Base-by-base conservation (phyloP, 306 rosid genomes). In the Ceratonia siliqua region DNA sequence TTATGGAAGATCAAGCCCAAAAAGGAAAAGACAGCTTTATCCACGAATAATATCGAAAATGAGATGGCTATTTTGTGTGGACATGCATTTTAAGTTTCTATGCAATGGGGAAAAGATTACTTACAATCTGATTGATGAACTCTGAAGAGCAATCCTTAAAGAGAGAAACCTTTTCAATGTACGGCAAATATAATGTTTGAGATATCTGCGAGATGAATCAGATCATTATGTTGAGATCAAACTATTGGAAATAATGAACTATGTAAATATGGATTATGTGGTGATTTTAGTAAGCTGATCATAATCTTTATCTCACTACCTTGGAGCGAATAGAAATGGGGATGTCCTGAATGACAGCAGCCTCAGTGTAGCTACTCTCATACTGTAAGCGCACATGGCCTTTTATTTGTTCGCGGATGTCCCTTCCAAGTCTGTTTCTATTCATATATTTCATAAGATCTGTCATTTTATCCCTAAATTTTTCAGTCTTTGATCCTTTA, bases 401-500 rank as follows among this genome's bases (percentile, higher is more conserved):
- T 80, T 92, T 92, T 72, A 94, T 90, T 85, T 94, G 99, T 64
- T 91, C 84, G 46, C 99, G 93, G 46, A 92, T 85, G 38, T 90
- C 98, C 77, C 76, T 86, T 49, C 92, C 89, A 63, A 94, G 99
- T 83, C 77, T 83, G 72, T 94, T 94, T 87, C 98, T 85, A 79
- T 94, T 94, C 93, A 90, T 92, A 80, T 90, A 94, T 79, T 81
- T 94, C 73, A 92, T 72, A 74, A 94, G 57, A 85, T 94, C 98
- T 25, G 98, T 66, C 96, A 91, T 94, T 86, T 87, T 90, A 78
- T 94, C 99, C 83, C 99, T 92, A 70, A 87, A 94, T 55, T 83
- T 90, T 76, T 80, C 99, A 32, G 99, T 94, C 85, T 94, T 92
- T 66, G 99, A 94, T 81, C 99, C 99, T 87, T 89, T 94, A n/a